Conservation (phyloP, 2,329 filamentous ascomycete genomes). For the Claviceps africana region DNA sequence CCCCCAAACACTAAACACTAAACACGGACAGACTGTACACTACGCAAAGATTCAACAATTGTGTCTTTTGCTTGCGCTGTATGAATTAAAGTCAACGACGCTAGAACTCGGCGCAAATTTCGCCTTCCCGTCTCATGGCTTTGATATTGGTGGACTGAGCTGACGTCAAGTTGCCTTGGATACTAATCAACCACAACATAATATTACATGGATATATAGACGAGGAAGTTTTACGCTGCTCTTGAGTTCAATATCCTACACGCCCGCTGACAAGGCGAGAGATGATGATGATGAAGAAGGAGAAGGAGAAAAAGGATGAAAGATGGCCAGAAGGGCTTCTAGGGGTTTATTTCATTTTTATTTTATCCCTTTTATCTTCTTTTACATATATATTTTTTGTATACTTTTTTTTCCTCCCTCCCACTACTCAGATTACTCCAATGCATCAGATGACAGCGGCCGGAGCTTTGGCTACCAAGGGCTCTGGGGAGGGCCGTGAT, state of each 20-base stretch:
- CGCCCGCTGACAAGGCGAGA: not conserved
- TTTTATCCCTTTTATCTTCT: not conserved
- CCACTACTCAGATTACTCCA: not conserved
- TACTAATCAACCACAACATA: conserved; percentile 1
- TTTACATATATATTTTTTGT: conserved; percentile 8
- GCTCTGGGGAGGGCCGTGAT: conserved; percentile 3
- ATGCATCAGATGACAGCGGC: conserved; percentile 7
- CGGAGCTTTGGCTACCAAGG: conserved; percentile 9
- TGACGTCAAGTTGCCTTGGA: conserved; percentile 1
- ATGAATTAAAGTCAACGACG: no score
- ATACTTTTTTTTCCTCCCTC: conserved; percentile 3
- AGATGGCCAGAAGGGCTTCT: not conserved
- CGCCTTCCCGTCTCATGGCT: not conserved
- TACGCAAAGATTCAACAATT: not conserved
- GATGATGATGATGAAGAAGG: not conserved
- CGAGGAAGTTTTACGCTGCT: not conserved
- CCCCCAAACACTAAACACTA: no score
- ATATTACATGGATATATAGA: conserved; percentile 2
- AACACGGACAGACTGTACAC: not conserved
- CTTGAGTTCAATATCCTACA: not conserved
- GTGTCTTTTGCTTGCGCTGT: not conserved
- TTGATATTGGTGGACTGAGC: not conserved
- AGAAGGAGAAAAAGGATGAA: not conserved
- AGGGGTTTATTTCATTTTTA: not conserved
- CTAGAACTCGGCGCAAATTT: not conserved